phyloP scores from a whole-genome alignment of 73 alveolate genomes.

The Urostyla sp. region DNA sequence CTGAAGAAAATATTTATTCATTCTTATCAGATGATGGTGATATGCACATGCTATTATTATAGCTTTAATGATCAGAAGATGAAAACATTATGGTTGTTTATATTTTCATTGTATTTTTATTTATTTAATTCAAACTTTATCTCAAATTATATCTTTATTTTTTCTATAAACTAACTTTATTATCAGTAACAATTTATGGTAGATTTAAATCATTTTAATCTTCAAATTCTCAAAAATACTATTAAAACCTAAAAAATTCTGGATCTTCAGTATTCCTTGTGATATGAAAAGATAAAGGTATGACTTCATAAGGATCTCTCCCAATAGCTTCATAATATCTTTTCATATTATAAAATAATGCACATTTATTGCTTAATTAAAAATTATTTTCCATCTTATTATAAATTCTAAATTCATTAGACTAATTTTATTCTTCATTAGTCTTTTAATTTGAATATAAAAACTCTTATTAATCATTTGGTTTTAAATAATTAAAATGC shows the following conservation, averaged over 20 bases:
- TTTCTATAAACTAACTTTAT: too few relatives aligned
- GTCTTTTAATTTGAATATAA: not conserved
- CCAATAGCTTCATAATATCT: conserved; percentile 70
- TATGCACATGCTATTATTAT: too few relatives aligned
- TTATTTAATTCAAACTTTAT: too few relatives aligned
- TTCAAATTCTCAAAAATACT: conserved; percentile 46
- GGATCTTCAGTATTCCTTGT: conserved; percentile 71
- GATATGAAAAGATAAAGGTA: conserved; percentile 85
- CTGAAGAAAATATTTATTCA: too few relatives aligned
- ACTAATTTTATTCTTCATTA: not conserved
- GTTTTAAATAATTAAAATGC: conserved; percentile 23
- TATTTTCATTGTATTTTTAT: too few relatives aligned
- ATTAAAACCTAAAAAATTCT: conserved; percentile 61
- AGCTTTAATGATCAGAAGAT: too few relatives aligned
- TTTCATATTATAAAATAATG: conserved; percentile 75
- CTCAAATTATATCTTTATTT: too few relatives aligned
- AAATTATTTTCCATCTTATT: conserved; percentile 78
- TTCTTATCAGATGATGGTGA: too few relatives aligned
- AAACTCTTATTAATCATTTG: not conserved
- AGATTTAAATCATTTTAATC: not conserved
- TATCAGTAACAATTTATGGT: too few relatives aligned
- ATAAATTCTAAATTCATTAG: conserved; percentile 56
- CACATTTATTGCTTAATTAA: conserved; percentile 75
- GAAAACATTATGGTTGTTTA: too few relatives aligned
- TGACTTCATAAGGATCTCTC: conserved; percentile 68